phyloP scores from a whole-genome alignment of 768 basidiomycete species.

The Boletus vinaceobasis region DNA sequence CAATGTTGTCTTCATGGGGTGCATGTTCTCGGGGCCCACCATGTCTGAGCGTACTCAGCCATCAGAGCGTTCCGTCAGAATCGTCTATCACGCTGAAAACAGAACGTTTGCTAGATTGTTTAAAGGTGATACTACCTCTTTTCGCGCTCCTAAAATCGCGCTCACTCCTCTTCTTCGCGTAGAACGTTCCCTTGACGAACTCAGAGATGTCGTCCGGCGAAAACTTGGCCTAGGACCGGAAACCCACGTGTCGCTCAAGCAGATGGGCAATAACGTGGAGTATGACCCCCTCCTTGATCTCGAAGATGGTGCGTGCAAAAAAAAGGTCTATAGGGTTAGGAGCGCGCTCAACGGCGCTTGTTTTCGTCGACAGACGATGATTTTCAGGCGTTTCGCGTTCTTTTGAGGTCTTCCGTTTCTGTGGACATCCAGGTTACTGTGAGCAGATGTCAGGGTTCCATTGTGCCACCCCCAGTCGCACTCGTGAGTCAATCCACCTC shows the following conservation, averaged over 20 bases:
- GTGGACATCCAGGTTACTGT: slow-evolving; percentile 39
- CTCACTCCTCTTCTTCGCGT: slow-evolving; percentile 5
- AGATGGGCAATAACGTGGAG: too few species aligned
- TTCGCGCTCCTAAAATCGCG: not conserved
- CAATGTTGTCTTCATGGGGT: too few species aligned
- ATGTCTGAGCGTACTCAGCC: slow-evolving; percentile 10
- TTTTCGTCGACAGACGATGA: slow-evolving; percentile 57
- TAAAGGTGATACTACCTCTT: slow-evolving; percentile 31
- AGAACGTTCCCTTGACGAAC: slow-evolving; percentile 62
- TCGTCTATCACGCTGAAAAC: slow-evolving; percentile 37
- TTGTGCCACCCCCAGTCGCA: not conserved
- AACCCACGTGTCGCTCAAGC: slow-evolving; percentile 39
- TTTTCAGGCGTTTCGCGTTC: slow-evolving; percentile 65
- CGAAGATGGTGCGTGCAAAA: slow-evolving; percentile 58
- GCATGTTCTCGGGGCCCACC: not conserved
- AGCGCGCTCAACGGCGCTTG: not conserved
- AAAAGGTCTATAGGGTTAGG: not conserved
- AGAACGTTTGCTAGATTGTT: slow-evolving; percentile 41
- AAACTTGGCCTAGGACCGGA: slow-evolving; percentile 54
- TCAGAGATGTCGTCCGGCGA: slow-evolving; percentile 53
- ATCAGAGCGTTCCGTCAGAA: slow-evolving; percentile 7
- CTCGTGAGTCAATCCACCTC: slow-evolving; percentile 8
- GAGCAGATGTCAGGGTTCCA: not conserved
- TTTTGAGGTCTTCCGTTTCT: slow-evolving; percentile 36
- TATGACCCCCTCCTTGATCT: slow-evolving; percentile 55